Base-by-base conservation (phyloP, 257 asterid species). In the Solanum ossicruentum region DNA sequence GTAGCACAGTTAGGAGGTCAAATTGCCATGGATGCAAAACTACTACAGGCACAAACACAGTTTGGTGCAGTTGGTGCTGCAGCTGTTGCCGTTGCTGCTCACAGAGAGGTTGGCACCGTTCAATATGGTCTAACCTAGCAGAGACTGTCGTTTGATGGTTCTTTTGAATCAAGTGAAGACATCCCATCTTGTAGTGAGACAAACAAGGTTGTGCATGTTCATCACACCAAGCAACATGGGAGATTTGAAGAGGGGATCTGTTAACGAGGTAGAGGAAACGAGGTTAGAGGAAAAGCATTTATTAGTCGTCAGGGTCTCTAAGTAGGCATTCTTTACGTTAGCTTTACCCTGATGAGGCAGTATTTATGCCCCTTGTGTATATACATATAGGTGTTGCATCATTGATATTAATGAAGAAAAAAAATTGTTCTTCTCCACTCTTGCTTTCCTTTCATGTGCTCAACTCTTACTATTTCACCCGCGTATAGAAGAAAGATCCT, bases 1-100 rank as follows among this genome's bases (percentile, higher is more conserved):
- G 88, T 90, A 2, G 89, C 91, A 82, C 89, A 84, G 21, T 21
- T 89, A 82, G 89, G 86, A 60, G 82, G 92, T 84, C 94, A 93
- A 85, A 89, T 94, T 1, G 89, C 89, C 36, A 88, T 95, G 0
- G 95, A 93, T 69, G 92, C 93, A 9, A 93, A 93, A 83, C 63
- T 95, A 88, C 85, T 95, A 82, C 95, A 95, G 85, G 94, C 98
- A 43, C 98, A 91, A 75, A 85, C 98, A 13, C 98, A 87, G 89
- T 91, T 92, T 81, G 94, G 91, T 58, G 93, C 89, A 6, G 90
- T 87, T 20, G 95, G 93, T 28, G 91, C 94, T 84, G 94, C 95
- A 81, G 93, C 90, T 10, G 92, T 91, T 66, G 91, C 93, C 23
- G 93, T 84, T 85, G 93, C 93, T 75, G 91, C 95, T 83, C 95